Evolutionary conservation across 148 eudicot genomes (phyloP).

Genomic region (Nyssa sinensis): DNA sequence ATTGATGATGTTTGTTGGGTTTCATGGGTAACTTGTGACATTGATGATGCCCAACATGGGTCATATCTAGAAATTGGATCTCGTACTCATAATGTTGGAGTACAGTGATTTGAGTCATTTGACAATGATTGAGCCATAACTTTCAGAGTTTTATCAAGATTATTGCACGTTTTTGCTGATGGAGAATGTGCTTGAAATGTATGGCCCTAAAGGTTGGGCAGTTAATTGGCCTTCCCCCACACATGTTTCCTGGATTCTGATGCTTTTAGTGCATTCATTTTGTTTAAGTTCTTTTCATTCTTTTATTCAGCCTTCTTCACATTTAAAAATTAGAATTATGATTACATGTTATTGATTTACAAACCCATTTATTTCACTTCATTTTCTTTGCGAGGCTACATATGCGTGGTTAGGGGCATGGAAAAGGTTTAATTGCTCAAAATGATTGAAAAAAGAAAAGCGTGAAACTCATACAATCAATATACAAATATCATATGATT

Average conservation of each 20-base stretch:
- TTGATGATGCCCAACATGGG: neutral
- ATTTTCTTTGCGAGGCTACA: neutral
- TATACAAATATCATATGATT: neutral
- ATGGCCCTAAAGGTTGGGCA: neutral
- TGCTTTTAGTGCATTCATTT: neutral
- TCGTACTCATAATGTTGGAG: neutral
- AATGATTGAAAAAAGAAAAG: neutral
- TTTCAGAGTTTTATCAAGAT: neutral
- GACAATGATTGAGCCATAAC: neutral
- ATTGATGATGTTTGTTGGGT: neutral
- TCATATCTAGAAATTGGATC: neutral
- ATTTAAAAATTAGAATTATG: neutral
- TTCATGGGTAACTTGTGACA: neutral
- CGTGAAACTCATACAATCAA: neutral
- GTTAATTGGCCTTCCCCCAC: neutral
- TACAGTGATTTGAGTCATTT: slow-evolving; percentile 1
- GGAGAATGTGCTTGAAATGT: neutral
- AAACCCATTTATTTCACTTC: neutral
- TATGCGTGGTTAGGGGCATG: neutral
- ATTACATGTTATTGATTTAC: neutral
- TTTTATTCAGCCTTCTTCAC: neutral
- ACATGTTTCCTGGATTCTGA: neutral
- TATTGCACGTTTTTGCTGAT: neutral
- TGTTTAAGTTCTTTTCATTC: neutral
- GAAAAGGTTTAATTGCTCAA: neutral